Conservation (phyloP, 768 basidiomycete genomes). For the Hypsizygus marmoreus region DNA sequence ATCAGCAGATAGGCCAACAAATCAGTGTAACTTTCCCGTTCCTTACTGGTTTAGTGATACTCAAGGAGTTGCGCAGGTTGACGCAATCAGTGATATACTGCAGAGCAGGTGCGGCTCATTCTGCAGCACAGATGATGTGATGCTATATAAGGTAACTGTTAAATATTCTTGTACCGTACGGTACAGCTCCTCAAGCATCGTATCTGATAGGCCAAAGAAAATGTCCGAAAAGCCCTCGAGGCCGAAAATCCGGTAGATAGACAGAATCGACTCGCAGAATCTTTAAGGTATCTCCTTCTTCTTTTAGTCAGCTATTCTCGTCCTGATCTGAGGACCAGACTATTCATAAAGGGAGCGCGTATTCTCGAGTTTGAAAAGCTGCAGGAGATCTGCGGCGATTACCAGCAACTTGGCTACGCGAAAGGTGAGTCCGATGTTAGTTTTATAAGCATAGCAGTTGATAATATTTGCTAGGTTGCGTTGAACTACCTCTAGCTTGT, state of each 20-base stretch:
- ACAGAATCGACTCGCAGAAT: constrained; percentile 81
- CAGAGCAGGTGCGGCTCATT: constrained; percentile 96
- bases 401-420: constrained; percentile 80
- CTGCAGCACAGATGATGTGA: constrained; percentile 97
- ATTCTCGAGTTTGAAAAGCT: constrained; percentile 84
- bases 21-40: constrained; percentile 67
- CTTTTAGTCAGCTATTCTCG: neutral
- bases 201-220: constrained; percentile 79
- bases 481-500: constrained; percentile 83
- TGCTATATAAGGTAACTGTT: constrained; percentile 83
- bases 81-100: constrained; percentile 92
- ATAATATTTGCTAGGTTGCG: constrained; percentile 56
- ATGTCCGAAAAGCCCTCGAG: constrained; percentile 86
- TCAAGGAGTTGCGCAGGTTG: constrained; percentile 61
- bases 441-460: no score
- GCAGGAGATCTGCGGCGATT: constrained; percentile 86
- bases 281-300: constrained; percentile 63
- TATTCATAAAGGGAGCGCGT: constrained; percentile 87
- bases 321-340: constrained; percentile 39
- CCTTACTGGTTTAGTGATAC: constrained; percentile 4
- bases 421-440: constrained; percentile 71
- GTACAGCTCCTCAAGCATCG: neutral
- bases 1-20: constrained; percentile 97
- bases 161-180: neutral
- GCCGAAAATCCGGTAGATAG: constrained; percentile 73